Evolutionary conservation across 306 rosid genomes (phyloP), one percentile per base, ranked within the genome.

Genomic region (Fragaria iinumae): DNA sequence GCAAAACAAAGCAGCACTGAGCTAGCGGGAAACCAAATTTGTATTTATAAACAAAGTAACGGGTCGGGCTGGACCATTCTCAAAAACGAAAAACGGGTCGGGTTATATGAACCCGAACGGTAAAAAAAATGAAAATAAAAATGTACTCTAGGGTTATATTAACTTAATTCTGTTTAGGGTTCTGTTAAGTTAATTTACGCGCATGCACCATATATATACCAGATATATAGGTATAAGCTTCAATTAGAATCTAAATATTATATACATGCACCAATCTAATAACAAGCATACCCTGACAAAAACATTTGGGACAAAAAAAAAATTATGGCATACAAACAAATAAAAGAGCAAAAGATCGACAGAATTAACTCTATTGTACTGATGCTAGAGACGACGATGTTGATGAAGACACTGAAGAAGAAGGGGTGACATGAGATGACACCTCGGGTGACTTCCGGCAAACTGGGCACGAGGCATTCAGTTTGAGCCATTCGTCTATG

Each of bases 401-500:
- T 0, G 91, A 79, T 0, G 85, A 76, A 6, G 85, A 71, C 12
- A 57, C 38, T 0, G 87, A 80, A 0, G 82, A 36, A 3, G 89
- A 83, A 10, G 80, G 67, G 53, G 82, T 48, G 65, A 21, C 44
- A 0, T 18, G 1, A 13, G 78, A 70, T 6, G 84, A 82, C 2
- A 64, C 76, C 2, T 83, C 79, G 0, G 92, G 93, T 5, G 90
- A 83, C 57, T 82, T 91, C 16, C 97, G 74, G 29, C 98, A 93
- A 0, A 93, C 38, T 2, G 98, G 97, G 27, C 97, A 93, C 0
- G 98, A 80, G 27, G 89, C 87, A 25, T 86, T 91, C 86, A 88
- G 73, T 78, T 76, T 88, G 25, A 91, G 93, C 98, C 97, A 93
- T 21, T 84, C 90, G 32, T 93, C 97, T 10, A 91, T 73, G 67